phyloP scores from a whole-genome alignment of 2,329 filamentous ascomycete genomes.

The Aspergillus latus region DNA sequence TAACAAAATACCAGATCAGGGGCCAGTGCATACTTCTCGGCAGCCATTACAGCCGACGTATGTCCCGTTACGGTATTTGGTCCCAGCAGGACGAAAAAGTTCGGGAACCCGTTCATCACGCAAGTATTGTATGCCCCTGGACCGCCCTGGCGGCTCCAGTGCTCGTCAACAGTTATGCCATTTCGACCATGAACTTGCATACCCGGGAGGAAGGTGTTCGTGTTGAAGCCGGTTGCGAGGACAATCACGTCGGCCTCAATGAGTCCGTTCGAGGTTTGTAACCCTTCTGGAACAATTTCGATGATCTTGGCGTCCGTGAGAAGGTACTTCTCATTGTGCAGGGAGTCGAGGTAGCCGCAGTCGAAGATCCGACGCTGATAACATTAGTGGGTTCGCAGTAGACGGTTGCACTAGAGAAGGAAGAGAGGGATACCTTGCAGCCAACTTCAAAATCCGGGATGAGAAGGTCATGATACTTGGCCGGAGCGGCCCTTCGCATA shows the following conservation, averaged over 20 bases:
- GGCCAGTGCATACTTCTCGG: conserved; percentile 51
- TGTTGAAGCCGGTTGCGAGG: conserved; percentile 12
- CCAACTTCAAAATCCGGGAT: conserved; percentile 18
- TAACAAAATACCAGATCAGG: not conserved
- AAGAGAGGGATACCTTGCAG: conserved; percentile 10
- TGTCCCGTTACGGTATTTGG: conserved; percentile 28
- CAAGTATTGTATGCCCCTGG: conserved; percentile 9
- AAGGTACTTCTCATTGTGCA: conserved; percentile 33
- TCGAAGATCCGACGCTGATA: conserved; percentile 16
- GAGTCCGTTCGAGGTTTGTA: conserved; percentile 17
- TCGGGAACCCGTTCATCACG: conserved; percentile 5
- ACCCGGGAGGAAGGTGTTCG: conserved; percentile 1
- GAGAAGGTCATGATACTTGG: conserved; percentile 14
- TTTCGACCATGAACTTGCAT: conserved; percentile 4
- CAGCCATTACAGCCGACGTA: conserved; percentile 57
- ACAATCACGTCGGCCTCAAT: conserved; percentile 12
- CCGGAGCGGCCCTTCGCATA: conserved; percentile 13
- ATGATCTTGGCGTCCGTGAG: conserved; percentile 52
- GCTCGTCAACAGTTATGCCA: conserved; percentile 1
- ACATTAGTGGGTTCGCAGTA: no score
- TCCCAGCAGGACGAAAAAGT: conserved; percentile 7
- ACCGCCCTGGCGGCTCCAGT: conserved; percentile 27
- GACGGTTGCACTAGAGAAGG: not conserved
- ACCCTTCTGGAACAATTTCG: conserved; percentile 48
- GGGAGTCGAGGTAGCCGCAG: conserved; percentile 6